Conservation (phyloP, 2,329 filamentous ascomycete species). For the Allantophomopsis cytisporea region DNA sequence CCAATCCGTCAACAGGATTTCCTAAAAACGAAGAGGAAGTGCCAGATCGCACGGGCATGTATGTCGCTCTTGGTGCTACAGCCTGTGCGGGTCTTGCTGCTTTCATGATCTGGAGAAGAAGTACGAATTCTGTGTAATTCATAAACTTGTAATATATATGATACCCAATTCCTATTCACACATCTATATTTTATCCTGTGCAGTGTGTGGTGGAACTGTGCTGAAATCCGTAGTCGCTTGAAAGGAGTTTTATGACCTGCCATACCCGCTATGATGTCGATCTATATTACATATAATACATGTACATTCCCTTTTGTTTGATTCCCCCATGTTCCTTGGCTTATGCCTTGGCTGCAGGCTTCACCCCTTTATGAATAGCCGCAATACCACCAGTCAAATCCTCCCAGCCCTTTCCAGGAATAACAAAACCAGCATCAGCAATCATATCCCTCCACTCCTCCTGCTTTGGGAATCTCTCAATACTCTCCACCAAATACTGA, state of each 20-base stretch:
- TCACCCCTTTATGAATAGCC: constrained; percentile 92
- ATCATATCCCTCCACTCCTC: constrained; percentile 77
- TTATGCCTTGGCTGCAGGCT: constrained; percentile 34
- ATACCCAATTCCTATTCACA: no score
- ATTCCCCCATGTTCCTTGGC: neutral
- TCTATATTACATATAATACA: no score
- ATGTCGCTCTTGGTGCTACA: constrained; percentile 69
- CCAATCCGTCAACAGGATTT: constrained; percentile 77
- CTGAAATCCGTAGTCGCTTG: no score
- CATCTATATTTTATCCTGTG: no score
- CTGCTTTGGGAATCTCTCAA: constrained; percentile 84
- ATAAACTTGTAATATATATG: neutral
- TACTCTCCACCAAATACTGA: constrained; percentile 97
- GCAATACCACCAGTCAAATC: constrained; percentile 87
- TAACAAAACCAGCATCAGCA: constrained; percentile 67
- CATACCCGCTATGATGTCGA: no score
- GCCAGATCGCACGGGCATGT: constrained; percentile 72
- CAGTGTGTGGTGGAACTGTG: no score
- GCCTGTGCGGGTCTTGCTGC: constrained; percentile 49
- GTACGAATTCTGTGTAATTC: constrained; percentile 8
- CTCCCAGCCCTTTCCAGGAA: constrained; percentile 75
- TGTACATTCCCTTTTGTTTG: no score
- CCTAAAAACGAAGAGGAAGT: constrained; percentile 81
- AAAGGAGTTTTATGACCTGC: no score
- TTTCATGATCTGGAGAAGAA: constrained; percentile 46